Conservation (phyloP, 805 yeast genomes). For the Metschnikowia kofuensis region DNA sequence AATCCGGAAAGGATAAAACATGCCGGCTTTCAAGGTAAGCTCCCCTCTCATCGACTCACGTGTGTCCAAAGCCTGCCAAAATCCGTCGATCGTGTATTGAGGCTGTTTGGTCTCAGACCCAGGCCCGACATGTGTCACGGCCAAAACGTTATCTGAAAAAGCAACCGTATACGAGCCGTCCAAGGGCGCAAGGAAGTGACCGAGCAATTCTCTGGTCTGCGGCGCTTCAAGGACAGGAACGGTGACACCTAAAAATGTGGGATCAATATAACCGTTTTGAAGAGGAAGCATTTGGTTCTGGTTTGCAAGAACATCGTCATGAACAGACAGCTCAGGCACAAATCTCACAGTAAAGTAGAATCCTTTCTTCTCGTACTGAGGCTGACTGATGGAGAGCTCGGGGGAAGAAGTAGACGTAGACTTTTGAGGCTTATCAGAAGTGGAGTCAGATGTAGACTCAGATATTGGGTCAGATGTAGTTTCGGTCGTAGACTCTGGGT, state of each 20-base stretch:
- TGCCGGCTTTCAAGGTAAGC: not conserved
- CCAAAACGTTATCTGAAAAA: not conserved
- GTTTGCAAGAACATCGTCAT: not conserved
- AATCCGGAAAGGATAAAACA: constrained; percentile 4
- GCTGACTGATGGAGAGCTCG: not conserved
- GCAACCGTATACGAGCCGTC: not conserved
- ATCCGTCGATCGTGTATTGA: not conserved
- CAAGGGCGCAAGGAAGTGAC: not conserved
- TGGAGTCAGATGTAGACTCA: too few relatives aligned
- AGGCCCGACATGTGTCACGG: constrained; percentile 5
- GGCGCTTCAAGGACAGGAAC: not conserved
- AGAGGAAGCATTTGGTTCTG: not conserved
- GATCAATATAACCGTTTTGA: not conserved
- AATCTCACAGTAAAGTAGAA: not conserved
- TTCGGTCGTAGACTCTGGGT: too few relatives aligned
- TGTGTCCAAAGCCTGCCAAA: constrained; percentile 4
- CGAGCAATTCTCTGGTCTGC: not conserved
- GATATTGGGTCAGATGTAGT: too few relatives aligned
- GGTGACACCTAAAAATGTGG: not conserved
- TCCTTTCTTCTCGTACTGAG: not conserved
- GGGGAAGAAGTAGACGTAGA: too few relatives aligned
- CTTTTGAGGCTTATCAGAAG: not conserved
- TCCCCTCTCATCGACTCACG: not conserved
- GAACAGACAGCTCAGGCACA: not conserved
- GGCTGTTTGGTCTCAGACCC: not conserved